These are phyloP conservation scores for Fragilaria radians DNA, from an alignment of 108 stramenopile genomes.

Conservation along the genomic window DNA sequence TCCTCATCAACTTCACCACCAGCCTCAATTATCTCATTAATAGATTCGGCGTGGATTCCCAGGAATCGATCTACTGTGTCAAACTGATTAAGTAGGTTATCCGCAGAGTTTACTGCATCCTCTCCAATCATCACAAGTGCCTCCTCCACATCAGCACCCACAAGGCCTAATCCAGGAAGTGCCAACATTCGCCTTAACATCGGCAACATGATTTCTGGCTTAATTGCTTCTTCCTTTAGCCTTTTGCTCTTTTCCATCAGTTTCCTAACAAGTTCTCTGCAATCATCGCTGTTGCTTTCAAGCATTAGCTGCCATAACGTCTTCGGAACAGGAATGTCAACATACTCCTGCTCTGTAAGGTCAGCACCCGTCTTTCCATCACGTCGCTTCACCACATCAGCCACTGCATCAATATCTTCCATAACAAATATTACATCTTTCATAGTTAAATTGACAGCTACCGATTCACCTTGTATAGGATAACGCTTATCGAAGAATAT, in stretches of 20 bases:
- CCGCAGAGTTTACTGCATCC: conserved; percentile 21
- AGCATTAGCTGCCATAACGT: conserved; percentile 33
- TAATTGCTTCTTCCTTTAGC: conserved; percentile 21
- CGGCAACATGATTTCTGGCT: conserved; percentile 7
- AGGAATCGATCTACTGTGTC: conserved; percentile 27
- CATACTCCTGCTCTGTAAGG: background rate
- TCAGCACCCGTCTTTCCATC: conserved; percentile 24
- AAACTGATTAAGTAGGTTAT: conserved; percentile 5
- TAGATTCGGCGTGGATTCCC: conserved; percentile 19
- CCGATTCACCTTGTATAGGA: conserved; percentile 29
- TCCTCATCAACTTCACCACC: conserved; percentile 25
- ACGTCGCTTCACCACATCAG: conserved; percentile 56
- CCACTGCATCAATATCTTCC: conserved; percentile 80
- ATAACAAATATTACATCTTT: conserved; percentile 76
- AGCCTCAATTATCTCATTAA: conserved; percentile 22
- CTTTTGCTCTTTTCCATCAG: conserved; percentile 31
- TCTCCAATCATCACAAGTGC: conserved; percentile 15
- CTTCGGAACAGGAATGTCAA: conserved; percentile 28
- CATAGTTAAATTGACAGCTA: conserved; percentile 45
- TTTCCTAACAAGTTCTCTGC: conserved; percentile 20
- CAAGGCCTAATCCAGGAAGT: conserved; percentile 26
- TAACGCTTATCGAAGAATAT: conserved; percentile 66
- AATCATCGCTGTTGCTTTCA: conserved; percentile 26
- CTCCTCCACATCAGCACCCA: conserved; percentile 14
- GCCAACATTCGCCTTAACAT: conserved; percentile 12